Evolutionary conservation across 495 filamentous ascomycete genomes (phyloP).

Genomic region (Acidomyces sp.): DNA sequence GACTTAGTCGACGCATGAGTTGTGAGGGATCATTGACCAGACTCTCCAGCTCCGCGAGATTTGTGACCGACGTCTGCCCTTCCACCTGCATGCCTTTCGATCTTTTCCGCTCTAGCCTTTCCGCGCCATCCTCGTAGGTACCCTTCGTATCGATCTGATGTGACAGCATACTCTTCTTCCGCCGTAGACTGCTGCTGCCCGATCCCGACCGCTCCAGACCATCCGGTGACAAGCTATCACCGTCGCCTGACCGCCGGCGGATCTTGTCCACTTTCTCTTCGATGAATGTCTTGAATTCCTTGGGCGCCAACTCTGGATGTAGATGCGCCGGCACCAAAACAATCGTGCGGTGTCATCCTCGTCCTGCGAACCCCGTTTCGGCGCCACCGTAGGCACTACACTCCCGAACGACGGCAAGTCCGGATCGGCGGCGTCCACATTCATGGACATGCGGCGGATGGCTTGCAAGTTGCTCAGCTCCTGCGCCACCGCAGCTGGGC

Average conservation of each 20-base stretch:
- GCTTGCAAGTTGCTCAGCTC: conserved; percentile 93
- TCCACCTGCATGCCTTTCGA: conserved; percentile 41
- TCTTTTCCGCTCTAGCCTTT: conserved; percentile 62
- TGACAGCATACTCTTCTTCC: conserved; percentile 94
- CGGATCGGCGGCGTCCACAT: conserved; percentile 84
- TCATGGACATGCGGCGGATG: conserved; percentile 95
- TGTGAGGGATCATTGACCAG: conserved; percentile 70
- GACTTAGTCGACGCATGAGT: conserved; percentile 51
- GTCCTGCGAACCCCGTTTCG: conserved; percentile 59
- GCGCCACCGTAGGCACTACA: conserved; percentile 55
- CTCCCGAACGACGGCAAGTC: conserved; percentile 77
- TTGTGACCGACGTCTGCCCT: conserved; percentile 20
- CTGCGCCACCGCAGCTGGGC: conserved; percentile 83
- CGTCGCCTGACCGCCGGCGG: conserved; percentile 65
- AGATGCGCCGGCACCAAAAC: conserved; percentile 90
- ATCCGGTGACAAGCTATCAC: conserved; percentile 49
- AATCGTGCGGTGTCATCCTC: conserved; percentile 75
- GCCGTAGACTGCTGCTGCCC: conserved; percentile 43
- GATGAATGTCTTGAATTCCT: conserved; percentile 92
- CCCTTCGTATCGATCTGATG: conserved; percentile 68
- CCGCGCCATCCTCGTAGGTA: conserved; percentile 75
- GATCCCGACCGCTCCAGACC: conserved; percentile 49
- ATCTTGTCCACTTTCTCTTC: conserved; percentile 85
- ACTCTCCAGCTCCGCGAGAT: conserved; percentile 57
- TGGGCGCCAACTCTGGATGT: conserved; percentile 88